A percentile compares a stretch with the other conserved stretches of the same genome.
phyloP scores from a whole-genome alignment of 2,329 filamentous ascomycete genomes.

The Myrmaecium sp. region DNA sequence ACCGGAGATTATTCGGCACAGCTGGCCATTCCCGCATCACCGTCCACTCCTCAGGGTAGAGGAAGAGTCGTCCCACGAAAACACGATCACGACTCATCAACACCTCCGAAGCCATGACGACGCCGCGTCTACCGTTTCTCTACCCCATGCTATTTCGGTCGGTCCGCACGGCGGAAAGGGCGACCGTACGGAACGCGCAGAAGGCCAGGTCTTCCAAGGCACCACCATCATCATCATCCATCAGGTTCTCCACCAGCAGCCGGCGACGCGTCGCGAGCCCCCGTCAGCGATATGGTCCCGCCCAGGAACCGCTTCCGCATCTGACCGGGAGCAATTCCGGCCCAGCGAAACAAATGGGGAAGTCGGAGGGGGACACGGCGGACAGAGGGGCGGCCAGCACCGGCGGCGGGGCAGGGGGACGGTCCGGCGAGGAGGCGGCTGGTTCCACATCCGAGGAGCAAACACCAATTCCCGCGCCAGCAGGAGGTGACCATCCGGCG shows the following conservation, averaged over 20 bases:
- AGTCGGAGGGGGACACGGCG: too few species aligned
- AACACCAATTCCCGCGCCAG: conserved; percentile 10
- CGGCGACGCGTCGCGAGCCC: conserved; percentile 7
- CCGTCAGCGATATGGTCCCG: conserved; percentile 29
- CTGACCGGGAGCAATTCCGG: too few species aligned
- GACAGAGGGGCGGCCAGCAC: too few species aligned
- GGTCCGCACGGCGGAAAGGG: conserved; percentile 3
- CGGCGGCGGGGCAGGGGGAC: conserved; percentile 9
- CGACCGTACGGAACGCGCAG: too few species aligned
- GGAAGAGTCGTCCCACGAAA: neutral
- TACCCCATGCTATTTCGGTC: conserved; percentile 28
- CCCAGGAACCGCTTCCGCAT: conserved; percentile 28
- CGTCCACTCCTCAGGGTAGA: neutral
- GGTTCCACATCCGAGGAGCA: conserved; percentile 5
- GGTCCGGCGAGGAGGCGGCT: conserved; percentile 5
- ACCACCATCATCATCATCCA: conserved; percentile 9
- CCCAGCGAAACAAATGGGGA: too few species aligned
- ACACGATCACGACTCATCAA: neutral
- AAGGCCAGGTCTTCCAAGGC: too few species aligned
- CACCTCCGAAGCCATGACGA: conserved; percentile 17
- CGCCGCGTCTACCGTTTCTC: conserved; percentile 28
- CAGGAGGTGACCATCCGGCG: too few species aligned
- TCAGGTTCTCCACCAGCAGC: conserved; percentile 9
- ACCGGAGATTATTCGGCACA: too few species aligned
- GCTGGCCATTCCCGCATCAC: neutral